Conservation (phyloP, 371 early-diverging fungal genomes). For the Syncephalastrum contaminatum region DNA sequence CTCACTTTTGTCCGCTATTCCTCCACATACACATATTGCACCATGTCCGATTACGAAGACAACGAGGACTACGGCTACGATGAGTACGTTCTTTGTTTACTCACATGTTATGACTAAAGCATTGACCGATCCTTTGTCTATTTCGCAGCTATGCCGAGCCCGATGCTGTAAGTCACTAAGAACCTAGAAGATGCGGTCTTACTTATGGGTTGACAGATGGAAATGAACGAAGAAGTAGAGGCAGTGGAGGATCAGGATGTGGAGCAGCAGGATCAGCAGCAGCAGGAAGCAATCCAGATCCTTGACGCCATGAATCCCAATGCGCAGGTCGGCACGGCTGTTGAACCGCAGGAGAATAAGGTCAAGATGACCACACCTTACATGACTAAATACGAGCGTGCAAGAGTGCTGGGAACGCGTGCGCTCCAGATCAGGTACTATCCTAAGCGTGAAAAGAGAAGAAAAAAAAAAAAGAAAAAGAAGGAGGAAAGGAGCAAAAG, state of each 20-base stretch:
- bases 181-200: background rate
- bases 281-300: constrained; percentile 22
- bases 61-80: constrained; percentile 15
- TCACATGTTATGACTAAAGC: background rate
- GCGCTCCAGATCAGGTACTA: constrained; percentile 78
- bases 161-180: constrained; percentile 1
- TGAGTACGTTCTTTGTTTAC: background rate
- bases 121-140: background rate
- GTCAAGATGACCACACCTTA: constrained; percentile 93
- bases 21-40: background rate
- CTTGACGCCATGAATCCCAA: constrained; percentile 24
- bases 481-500: background rate
- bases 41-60: constrained; percentile 18
- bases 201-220: constrained; percentile 3
- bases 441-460: too few species aligned
- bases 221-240: constrained; percentile 5
- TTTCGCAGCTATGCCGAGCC: constrained; percentile 2
- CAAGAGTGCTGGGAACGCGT: constrained; percentile 94
- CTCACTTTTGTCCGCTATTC: too few species aligned
- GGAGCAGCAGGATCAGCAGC: constrained; percentile 7
- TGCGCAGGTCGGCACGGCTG: constrained; percentile 9
- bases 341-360: constrained; percentile 30
- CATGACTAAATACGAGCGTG: constrained; percentile 99
- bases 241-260: constrained; percentile 5
- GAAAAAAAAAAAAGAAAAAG: too few species aligned